Evolutionary conservation across 345 rosid genomes (phyloP).

Genomic region (Salix brachista): DNA sequence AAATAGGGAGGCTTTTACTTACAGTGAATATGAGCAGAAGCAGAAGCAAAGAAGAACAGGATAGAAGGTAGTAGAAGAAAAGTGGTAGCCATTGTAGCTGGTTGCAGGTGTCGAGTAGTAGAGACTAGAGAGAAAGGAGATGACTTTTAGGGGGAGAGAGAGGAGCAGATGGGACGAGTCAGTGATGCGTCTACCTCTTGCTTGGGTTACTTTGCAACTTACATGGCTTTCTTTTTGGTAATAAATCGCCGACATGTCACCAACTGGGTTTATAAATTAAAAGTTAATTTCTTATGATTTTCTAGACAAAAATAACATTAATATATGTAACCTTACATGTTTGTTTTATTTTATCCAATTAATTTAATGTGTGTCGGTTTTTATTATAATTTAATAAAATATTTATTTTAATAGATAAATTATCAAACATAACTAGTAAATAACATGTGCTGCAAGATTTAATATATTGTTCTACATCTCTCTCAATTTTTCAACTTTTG

Average conservation of each 20-base stretch:
- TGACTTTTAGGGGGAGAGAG: background rate
- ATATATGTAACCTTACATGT: too few species aligned
- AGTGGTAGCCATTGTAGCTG: slow-evolving; percentile 18
- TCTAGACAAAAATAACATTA: too few species aligned
- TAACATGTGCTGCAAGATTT: too few species aligned
- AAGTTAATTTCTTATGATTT: too few species aligned
- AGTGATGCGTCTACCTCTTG: slow-evolving; percentile 23
- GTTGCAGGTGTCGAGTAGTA: background rate
- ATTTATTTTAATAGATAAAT: too few species aligned
- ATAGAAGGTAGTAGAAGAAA: slow-evolving; percentile 17
- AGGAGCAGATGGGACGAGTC: background rate
- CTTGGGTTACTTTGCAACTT: slow-evolving; percentile 20
- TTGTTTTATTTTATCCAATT: too few species aligned
- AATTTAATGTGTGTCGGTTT: too few species aligned
- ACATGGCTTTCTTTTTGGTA: background rate
- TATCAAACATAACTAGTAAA: too few species aligned
- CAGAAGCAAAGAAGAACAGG: slow-evolving; percentile 31
- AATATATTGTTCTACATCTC: too few species aligned
- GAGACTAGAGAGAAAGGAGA: background rate
- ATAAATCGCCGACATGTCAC: slow-evolving; percentile 19
- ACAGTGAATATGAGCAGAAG: slow-evolving; percentile 37
- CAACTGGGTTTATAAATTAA: slow-evolving; percentile 1
- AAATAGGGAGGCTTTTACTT: slow-evolving; percentile 10
- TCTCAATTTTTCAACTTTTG: too few species aligned
- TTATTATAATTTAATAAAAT: too few species aligned